Base-by-base conservation (phyloP, 2,329 filamentous ascomycete genomes). In the Cadophora gregata region DNA sequence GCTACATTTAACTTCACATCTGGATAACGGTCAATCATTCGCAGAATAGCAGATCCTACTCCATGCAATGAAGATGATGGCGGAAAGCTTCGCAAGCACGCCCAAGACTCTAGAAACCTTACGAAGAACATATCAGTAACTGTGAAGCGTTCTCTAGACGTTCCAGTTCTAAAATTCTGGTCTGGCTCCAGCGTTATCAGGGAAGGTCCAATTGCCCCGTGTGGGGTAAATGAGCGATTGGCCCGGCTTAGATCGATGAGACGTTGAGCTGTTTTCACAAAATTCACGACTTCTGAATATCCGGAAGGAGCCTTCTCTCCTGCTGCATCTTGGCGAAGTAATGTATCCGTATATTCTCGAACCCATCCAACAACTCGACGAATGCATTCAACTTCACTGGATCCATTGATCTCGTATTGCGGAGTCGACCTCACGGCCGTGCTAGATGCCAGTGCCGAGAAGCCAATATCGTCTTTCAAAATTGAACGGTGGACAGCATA, bases 401-500 rank as follows among this genome's bases (percentile, higher is more conserved):
- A 81, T 9, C 88, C 83, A 25, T 84, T 81, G 65, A 94, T 82
- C 69, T 89, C 85, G 72, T 90, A 91, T 33, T 91, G 85, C 77
- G 78, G 84, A 73, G 79, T 87, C 74, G 81, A 76, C 75, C 78
- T 84, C 77, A 78, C 83, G 76, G 69, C 84, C 73, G 70, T 67
- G 27, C 78, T 83, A 77, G 68, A 71, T 68, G 84, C 82, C 19
- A 56, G 29, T n/a, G 75, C 85, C 69, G 83, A 82, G 74, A 93
- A 92, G 31, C 82, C 86, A 62, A 88, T 81, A 9, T 89, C 87
- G 67, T 88, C 84, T 48, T 83, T 81, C 27, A 83, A 77, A 8
- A 95, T 76, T 9, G 89, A 85, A 64, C 86, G 86, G 71, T 93
- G 89, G 7, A 93, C 87, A 4, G 92, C 91, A 73, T 93, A 91